phyloP scores from a whole-genome alignment of 768 basidiomycete genomes.

The Macrolepiota albuminosa region DNA sequence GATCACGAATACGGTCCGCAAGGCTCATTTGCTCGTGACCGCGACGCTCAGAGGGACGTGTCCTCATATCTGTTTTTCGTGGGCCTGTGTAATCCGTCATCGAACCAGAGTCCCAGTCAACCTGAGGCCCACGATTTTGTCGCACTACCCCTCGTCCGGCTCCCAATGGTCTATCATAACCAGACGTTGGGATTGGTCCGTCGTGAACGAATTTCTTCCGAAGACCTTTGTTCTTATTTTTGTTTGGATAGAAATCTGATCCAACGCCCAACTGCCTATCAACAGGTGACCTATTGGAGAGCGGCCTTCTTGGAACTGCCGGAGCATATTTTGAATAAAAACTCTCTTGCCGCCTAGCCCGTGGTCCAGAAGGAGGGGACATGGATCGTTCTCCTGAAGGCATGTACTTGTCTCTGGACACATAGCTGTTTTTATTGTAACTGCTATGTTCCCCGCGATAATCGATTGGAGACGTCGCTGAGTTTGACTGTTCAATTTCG shows the following conservation, averaged over 20 bases:
- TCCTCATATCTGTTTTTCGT: not conserved
- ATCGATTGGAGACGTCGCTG: not conserved
- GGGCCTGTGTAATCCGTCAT: not conserved
- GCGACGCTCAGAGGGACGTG: not conserved
- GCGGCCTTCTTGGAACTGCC: not conserved
- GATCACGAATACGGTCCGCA: conserved; percentile 8
- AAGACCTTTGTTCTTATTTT: not conserved
- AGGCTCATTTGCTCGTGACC: not conserved
- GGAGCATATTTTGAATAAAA: not conserved
- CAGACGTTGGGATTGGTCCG: not conserved
- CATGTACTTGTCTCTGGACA: not conserved
- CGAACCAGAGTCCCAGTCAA: not conserved
- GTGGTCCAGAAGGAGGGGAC: conserved; percentile 3
- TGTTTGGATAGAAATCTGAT: not conserved
- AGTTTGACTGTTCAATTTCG: not conserved
- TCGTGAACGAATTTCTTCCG: not conserved
- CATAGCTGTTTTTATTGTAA: not conserved
- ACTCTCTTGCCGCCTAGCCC: not conserved
- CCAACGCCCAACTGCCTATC: not conserved
- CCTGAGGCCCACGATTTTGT: not conserved
- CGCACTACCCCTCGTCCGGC: not conserved
- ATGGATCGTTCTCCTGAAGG: not conserved
- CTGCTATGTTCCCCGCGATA: not conserved
- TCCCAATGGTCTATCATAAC: not conserved
- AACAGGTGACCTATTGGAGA: not conserved